Evolutionary conservation across 2,329 filamentous ascomycete genomes (phyloP).

Genomic region (Calonectria pteridis): DNA sequence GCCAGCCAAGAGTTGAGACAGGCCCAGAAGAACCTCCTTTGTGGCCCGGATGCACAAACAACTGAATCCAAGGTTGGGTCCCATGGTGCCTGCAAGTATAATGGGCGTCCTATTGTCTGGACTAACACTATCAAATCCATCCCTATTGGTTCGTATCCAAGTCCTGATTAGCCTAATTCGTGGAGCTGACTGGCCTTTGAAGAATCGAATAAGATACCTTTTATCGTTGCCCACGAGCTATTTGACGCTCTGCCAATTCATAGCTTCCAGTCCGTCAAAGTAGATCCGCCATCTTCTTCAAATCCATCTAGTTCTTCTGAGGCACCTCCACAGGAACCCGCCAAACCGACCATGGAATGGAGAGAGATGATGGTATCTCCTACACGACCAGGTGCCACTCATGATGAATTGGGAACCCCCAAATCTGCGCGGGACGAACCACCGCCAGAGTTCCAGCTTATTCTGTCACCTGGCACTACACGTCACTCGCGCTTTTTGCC

Average conservation of each 20-base stretch:
- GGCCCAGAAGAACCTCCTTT: slow-evolving; percentile 85
- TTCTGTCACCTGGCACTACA: slow-evolving; percentile 79
- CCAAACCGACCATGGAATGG: slow-evolving; percentile 73
- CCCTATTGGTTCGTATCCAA: slow-evolving; percentile 68
- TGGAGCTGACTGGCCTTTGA: not conserved
- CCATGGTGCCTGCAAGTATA: slow-evolving; percentile 81
- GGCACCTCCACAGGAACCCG: slow-evolving; percentile 46
- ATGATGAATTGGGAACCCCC: slow-evolving; percentile 66
- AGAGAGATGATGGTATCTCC: slow-evolving; percentile 84
- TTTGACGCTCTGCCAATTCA: slow-evolving; percentile 98
- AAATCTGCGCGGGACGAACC: slow-evolving; percentile 63
- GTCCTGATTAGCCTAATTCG: not conserved
- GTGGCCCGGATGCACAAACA: slow-evolving; percentile 76
- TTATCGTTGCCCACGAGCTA: slow-evolving; percentile 98
- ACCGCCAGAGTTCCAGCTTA: slow-evolving; percentile 88
- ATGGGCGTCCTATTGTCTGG: slow-evolving; percentile 84
- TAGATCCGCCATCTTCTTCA: slow-evolving; percentile 45
- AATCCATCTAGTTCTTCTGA: slow-evolving; percentile 50
- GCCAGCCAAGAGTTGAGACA: slow-evolving; percentile 84
- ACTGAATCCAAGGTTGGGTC: slow-evolving; percentile 80
- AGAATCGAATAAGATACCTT: slow-evolving; percentile 81
- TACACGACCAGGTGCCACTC: slow-evolving; percentile 67
- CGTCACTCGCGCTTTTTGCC: slow-evolving; percentile 89
- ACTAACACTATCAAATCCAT: slow-evolving; percentile 89
- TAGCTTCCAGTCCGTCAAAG: slow-evolving; percentile 82